Evolutionary conservation across 75 land plant genomes (phyloP), one percentile per base, ranked within the genome.

Genomic region (Isoetes taiwanensis): DNA sequence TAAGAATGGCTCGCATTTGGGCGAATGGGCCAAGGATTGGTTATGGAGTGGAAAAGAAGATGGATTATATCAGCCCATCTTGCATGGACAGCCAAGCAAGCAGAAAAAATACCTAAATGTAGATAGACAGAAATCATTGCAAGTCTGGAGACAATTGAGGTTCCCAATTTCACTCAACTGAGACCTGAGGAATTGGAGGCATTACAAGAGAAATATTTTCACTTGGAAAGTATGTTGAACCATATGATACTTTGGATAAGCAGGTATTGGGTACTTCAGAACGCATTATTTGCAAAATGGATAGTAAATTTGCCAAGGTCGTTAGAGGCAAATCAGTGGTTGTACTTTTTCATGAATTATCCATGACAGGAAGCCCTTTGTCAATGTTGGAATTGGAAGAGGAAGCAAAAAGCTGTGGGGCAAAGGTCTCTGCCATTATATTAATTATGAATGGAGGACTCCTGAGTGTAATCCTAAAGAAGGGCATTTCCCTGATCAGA

Each of bases 361-460:
- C 99, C 9, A 77, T 93, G 90, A 93, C 99, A 28, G 99, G 99
- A 1, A 87, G 88, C 31, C 99, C 99, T 2, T 61, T 93, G n/a
- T 79, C 99, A 5, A 88, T 93, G 99, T 64, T 93, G 81, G 96
- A 93, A 65, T 56, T 93, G 58, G 99, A 78, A 27, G 69, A 69
- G 12, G 86, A 93, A 65, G 65, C 88, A 60, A 60, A 79, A 67
- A 79, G 84, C 46, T 93, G 99, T 67, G 99, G 99, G 40, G 99
- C 80, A 8, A 79, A 72, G 26, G 85, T 84, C 14, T 66, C 80
- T 48, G 96, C 69, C 17, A 79, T 93, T 12, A 78, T 76, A 41
- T 64, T 88, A 31, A 87, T 74, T 70, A 85, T 46, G 65, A 81
- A 78, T 43, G 99, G 99, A 52, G 99, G 86, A 29, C 61, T 93